phyloP scores from a whole-genome alignment of 1,284 basidiomycete genomes.

The Anthracocystis panici-leucophaei region DNA sequence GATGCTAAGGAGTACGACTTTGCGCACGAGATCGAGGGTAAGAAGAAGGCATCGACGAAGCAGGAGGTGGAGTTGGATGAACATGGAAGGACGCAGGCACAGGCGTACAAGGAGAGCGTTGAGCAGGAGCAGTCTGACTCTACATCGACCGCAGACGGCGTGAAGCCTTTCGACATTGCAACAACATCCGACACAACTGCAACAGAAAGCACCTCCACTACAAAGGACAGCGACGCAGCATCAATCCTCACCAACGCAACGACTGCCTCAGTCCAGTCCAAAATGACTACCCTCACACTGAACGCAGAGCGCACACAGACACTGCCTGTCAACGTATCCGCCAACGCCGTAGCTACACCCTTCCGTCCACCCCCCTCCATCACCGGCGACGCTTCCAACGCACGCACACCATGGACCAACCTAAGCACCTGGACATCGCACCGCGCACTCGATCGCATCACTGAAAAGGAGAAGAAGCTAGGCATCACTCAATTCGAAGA shows the following conservation, averaged over 20 bases:
- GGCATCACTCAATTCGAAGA: slow-evolving; percentile 57
- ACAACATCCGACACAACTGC: neutral
- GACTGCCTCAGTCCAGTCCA: slow-evolving; percentile 27
- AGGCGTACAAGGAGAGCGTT: slow-evolving; percentile 45
- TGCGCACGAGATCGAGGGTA: slow-evolving; percentile 44
- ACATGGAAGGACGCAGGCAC: slow-evolving; percentile 28
- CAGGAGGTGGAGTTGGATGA: slow-evolving; percentile 21
- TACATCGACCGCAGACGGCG: neutral
- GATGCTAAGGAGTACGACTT: slow-evolving; percentile 48
- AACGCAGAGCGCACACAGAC: slow-evolving; percentile 25
- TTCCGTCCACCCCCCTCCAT: slow-evolving; percentile 44
- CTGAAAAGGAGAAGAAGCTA: slow-evolving; percentile 42
- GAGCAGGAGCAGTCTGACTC: slow-evolving; percentile 8
- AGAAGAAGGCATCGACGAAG: neutral
- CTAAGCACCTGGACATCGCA: slow-evolving; percentile 35
- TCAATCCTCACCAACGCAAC: slow-evolving; percentile 42
- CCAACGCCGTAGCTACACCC: slow-evolving; percentile 26
- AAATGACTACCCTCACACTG: slow-evolving; percentile 40
- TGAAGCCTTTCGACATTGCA: slow-evolving; percentile 25
- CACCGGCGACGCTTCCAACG: slow-evolving; percentile 23
- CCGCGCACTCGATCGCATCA: slow-evolving; percentile 46
- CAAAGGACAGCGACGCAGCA: slow-evolving; percentile 19
- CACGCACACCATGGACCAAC: slow-evolving; percentile 40
- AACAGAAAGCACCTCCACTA: neutral
- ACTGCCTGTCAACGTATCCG: slow-evolving; percentile 34